These are phyloP conservation scores for Angomonas deanei DNA, from an alignment of 208 protist genomes.

Conservation along the genomic window DNA sequence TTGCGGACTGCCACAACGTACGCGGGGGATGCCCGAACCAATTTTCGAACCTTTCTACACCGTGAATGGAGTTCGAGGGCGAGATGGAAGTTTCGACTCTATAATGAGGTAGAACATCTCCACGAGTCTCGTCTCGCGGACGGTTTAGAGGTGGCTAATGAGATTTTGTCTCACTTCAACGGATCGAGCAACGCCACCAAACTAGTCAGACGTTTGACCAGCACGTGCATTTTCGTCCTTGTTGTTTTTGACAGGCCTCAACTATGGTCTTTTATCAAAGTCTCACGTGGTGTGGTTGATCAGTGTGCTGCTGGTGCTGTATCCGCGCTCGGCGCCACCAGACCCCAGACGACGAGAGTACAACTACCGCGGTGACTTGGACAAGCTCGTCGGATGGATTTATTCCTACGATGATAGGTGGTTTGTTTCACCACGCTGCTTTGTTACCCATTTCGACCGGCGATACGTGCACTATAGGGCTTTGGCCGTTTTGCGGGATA, in stretches of 20 bases:
- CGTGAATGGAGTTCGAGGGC: conserved; percentile 53
- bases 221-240: background rate
- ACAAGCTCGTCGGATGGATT: conserved; percentile 33
- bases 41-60: conserved; percentile 42
- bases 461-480: background rate
- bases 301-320: conserved; percentile 44
- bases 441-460: conserved; percentile 18
- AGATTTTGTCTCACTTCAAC: conserved; percentile 44
- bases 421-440: conserved; percentile 31
- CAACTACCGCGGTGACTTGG: conserved; percentile 47
- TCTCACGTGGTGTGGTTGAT: conserved; percentile 76
- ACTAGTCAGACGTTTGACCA: conserved; percentile 38
- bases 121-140: conserved; percentile 40
- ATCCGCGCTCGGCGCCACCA: conserved; percentile 35
- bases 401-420: conserved; percentile 53
- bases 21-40: conserved; percentile 53
- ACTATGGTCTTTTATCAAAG: conserved; percentile 56
- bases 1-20: conserved; percentile 71
- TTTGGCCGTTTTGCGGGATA: conserved; percentile 5
- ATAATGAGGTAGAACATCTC: conserved; percentile 80
- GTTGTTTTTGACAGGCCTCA: conserved; percentile 49
- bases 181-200: conserved; percentile 38
- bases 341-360: conserved; percentile 64
- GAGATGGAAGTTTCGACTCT: conserved; percentile 69
- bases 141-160: conserved; percentile 34